A percentile compares a stretch with the other conserved stretches of the same genome.
phyloP scores from a whole-genome alignment of 768 basidiomycete species.

The Naganishia friedmannii region DNA sequence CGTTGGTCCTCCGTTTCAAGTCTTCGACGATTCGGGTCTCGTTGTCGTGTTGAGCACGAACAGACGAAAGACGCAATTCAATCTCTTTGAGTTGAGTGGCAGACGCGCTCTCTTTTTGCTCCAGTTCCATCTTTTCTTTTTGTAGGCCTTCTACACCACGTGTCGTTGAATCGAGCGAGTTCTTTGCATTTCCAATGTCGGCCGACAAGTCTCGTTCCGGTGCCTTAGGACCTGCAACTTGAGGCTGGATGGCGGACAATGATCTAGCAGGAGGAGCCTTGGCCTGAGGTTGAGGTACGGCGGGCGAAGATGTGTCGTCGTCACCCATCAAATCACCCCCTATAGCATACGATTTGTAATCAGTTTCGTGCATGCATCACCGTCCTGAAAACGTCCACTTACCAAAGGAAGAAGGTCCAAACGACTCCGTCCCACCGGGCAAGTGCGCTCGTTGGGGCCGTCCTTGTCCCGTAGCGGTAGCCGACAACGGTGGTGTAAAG shows the following conservation, averaged over 20 bases:
- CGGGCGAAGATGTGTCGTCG: constrained; percentile 35
- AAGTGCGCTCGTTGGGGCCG: not conserved
- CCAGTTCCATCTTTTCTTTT: constrained; percentile 65
- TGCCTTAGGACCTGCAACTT: constrained; percentile 1
- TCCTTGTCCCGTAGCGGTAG: constrained; percentile 12
- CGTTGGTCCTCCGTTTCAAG: constrained; percentile 66
- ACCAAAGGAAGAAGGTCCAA: constrained; percentile 10
- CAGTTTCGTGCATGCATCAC: not conserved
- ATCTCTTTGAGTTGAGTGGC: constrained; percentile 72
- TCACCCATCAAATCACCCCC: constrained; percentile 46
- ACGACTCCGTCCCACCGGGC: constrained; percentile 19
- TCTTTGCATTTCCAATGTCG: constrained; percentile 82
- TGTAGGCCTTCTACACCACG: constrained; percentile 66
- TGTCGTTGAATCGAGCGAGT: constrained; percentile 77
- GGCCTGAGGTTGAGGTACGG: constrained; percentile 2
- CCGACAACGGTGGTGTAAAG: constrained; percentile 21
- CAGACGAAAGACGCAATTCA: constrained; percentile 76
- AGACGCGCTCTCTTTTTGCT: constrained; percentile 65
- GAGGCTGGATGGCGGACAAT: constrained; percentile 9
- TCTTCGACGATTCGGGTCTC: constrained; percentile 69
- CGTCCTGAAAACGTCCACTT: not conserved
- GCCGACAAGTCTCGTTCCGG: constrained; percentile 63
- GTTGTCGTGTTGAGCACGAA: constrained; percentile 79
- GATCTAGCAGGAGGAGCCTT: constrained; percentile 16
- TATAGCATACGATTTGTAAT: not conserved